phyloP scores from a whole-genome alignment of 1,284 basidiomycete species.

The Ceratobasidium sp. region DNA sequence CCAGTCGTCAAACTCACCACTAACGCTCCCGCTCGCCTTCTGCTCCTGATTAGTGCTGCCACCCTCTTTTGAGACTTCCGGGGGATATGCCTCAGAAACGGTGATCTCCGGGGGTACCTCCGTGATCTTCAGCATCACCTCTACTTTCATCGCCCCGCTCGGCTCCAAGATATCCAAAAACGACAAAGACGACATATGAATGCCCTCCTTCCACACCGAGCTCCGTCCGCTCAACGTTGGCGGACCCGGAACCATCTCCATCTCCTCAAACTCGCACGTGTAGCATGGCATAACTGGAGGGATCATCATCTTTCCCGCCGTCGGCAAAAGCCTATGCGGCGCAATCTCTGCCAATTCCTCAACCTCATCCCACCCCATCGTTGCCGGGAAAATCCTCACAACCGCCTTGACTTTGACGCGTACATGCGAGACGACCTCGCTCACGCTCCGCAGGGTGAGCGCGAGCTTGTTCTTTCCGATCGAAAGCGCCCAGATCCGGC shows the following conservation, averaged over 20 bases:
- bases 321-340: conserved; percentile 10
- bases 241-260: conserved; percentile 12
- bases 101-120: not conserved
- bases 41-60: not conserved
- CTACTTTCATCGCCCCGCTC: conserved; percentile 31
- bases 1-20: conserved; percentile 16
- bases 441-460: conserved; percentile 12
- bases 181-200: conserved; percentile 1
- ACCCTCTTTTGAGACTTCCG: not conserved
- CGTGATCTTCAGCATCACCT: conserved; percentile 18
- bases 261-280: conserved; percentile 19
- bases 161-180: not conserved
- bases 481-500: conserved; percentile 20
- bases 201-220: conserved; percentile 4
- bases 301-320: not conserved
- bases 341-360: not conserved
- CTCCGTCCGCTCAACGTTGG: not conserved
- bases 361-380: conserved; percentile 1
- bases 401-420: conserved; percentile 20
- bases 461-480: conserved; percentile 25
- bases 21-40: not conserved
- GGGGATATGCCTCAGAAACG: not conserved
- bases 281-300: not conserved
- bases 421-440: not conserved
- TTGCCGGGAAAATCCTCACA: conserved; percentile 15